Percentiles rank a stretch among this genome's conserved stretches.
These are phyloP conservation scores for Zalaria obscura DNA, from an alignment of 2,329 filamentous ascomycete species.

Conservation along the genomic window DNA sequence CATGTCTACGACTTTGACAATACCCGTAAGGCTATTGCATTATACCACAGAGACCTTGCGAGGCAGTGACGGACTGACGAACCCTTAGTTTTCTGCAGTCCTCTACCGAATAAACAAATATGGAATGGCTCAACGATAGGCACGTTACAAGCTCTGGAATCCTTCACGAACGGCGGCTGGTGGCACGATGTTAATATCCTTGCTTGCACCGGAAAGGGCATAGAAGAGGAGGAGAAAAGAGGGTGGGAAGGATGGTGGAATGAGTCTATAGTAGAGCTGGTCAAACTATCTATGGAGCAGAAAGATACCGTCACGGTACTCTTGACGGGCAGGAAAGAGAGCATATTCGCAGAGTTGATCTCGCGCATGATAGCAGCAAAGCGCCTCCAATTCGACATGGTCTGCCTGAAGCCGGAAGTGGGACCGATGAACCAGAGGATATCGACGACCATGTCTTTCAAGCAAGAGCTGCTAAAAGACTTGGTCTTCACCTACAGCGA, in stretches of 20 bases:
- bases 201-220: constrained; percentile 68
- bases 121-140: constrained; percentile 74
- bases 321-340: constrained; percentile 73
- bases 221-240: constrained; percentile 65
- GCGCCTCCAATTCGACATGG: constrained; percentile 72
- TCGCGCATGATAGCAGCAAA: constrained; percentile 68
- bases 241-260: constrained; percentile 97
- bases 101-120: constrained; percentile 73
- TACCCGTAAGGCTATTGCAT: constrained; percentile 46
- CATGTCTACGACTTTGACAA: constrained; percentile 99
- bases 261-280: constrained; percentile 67
- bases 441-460: constrained; percentile 76
- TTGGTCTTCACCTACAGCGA: constrained; percentile 74
- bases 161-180: constrained; percentile 78
- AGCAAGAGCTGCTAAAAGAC: constrained; percentile 68
- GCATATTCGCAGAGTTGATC: constrained; percentile 62
- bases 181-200: constrained; percentile 90
- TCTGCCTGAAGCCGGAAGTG: constrained; percentile 72
- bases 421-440: constrained; percentile 72
- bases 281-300: constrained; percentile 66
- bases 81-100: constrained; percentile 67
- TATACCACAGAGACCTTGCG: no score
- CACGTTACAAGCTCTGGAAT: constrained; percentile 58
- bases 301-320: constrained; percentile 75
- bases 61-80: not conserved